These are phyloP conservation scores for Starmerella roubikii DNA, from an alignment of 805 yeast genomes.

Conservation along the genomic window DNA sequence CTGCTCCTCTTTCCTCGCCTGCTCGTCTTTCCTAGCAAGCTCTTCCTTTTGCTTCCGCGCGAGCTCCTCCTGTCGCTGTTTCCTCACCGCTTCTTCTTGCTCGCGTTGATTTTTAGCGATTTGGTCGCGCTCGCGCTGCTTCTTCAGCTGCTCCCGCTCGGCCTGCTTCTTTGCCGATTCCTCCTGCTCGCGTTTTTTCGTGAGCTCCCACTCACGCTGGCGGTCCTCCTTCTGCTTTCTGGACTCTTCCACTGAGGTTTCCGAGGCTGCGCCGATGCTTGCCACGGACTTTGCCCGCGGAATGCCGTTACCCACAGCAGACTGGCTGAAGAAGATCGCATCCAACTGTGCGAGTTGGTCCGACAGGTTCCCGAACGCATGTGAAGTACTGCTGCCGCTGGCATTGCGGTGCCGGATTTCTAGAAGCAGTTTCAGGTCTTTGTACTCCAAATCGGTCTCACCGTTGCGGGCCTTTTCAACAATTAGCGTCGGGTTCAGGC, in stretches of 20 bases:
- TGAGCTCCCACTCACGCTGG: too few relatives aligned
- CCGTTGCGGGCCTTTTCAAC: constrained; percentile 17
- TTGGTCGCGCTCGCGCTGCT: not conserved
- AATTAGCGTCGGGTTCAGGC: constrained; percentile 18
- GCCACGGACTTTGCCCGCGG: not conserved
- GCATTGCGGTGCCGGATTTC: constrained; percentile 17
- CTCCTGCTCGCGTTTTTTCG: not conserved
- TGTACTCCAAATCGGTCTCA: constrained; percentile 14
- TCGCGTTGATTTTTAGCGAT: not conserved
- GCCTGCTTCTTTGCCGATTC: not conserved
- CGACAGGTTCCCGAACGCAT: constrained; percentile 12
- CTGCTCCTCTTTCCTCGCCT: too few relatives aligned
- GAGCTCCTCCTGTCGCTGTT: not conserved
- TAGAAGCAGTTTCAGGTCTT: constrained; percentile 16
- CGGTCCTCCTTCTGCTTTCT: not conserved
- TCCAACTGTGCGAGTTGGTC: constrained; percentile 11
- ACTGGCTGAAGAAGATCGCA: constrained; percentile 8
- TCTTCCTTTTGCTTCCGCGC: not conserved
- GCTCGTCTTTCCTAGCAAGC: too few relatives aligned
- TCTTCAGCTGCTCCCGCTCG: not conserved
- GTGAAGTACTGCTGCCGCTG: constrained; percentile 1
- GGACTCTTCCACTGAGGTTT: too few relatives aligned
- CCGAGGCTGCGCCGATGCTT: not conserved
- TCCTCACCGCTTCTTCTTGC: not conserved
- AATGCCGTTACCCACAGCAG: too few relatives aligned